A percentile compares a stretch with the other conserved stretches of the same genome.
These are phyloP conservation scores for Agaricales sp. DNA, from an alignment of 1,284 basidiomycete species.

Conservation along the genomic window DNA sequence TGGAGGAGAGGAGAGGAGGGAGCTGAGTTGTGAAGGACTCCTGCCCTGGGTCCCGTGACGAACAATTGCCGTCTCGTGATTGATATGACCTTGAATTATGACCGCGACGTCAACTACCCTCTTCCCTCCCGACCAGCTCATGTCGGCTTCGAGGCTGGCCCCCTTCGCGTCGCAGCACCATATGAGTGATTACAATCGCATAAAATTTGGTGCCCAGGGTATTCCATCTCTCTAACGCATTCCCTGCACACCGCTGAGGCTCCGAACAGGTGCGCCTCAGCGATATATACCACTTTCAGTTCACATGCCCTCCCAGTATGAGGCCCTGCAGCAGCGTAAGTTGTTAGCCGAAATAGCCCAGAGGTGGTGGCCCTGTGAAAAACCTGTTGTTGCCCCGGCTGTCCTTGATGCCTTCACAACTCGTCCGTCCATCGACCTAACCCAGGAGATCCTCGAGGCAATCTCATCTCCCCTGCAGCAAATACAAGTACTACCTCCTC, in stretches of 20 bases:
- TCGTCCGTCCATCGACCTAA: slow-evolving; percentile 24
- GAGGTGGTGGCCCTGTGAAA: slow-evolving; percentile 44
- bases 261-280: slow-evolving; percentile 36
- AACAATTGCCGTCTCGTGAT: background rate
- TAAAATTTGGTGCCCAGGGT: slow-evolving; percentile 70
- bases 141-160: slow-evolving; percentile 31
- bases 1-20: slow-evolving; percentile 2
- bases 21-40: slow-evolving; percentile 7
- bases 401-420: slow-evolving; percentile 10
- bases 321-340: slow-evolving; percentile 52
- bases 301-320: slow-evolving; percentile 54
- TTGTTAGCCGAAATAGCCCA: slow-evolving; percentile 25
- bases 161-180: slow-evolving; percentile 74
- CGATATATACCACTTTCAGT: slow-evolving; percentile 65
- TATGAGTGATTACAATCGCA: slow-evolving; percentile 61
- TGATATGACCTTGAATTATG: background rate
- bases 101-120: background rate
- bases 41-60: slow-evolving; percentile 3
- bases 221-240: slow-evolving; percentile 3
- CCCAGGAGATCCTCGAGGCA: slow-evolving; percentile 41
- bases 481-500: slow-evolving; percentile 10
- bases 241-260: no score
- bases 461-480: slow-evolving; percentile 21
- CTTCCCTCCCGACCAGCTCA: slow-evolving; percentile 7
- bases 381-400: slow-evolving; percentile 5